Conservation (phyloP, 140 eudicot species). For the Cichorium intybus region DNA sequence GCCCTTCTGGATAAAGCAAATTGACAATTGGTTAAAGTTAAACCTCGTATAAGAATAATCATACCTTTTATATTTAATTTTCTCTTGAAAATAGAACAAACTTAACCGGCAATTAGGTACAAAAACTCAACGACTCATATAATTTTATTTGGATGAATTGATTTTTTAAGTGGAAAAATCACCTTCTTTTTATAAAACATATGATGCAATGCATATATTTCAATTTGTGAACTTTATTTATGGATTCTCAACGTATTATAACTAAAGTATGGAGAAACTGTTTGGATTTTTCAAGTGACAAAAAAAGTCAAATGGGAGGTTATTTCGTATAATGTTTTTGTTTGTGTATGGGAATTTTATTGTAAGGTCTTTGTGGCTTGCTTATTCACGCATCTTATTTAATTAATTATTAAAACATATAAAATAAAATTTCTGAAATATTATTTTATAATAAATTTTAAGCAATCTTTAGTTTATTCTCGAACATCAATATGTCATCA, state of each 20-base stretch:
- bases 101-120: too few relatives aligned
- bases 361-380: neutral
- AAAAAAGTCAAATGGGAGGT: neutral
- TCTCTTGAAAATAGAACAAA: neutral
- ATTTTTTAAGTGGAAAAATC: too few relatives aligned
- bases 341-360: too few relatives aligned
- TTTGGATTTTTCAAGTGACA: neutral
- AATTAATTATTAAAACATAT: too few relatives aligned
- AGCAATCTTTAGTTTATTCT: neutral
- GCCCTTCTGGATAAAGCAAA: conserved; percentile 6
- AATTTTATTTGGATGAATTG: too few relatives aligned
- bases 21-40: conserved; percentile 8
- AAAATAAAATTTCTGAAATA: too few relatives aligned
- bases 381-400: neutral
- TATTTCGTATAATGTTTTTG: too few relatives aligned
- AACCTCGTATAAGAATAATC: neutral
- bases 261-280: neutral
- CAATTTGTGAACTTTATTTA: neutral
- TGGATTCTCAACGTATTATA: neutral
- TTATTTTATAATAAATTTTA: neutral
- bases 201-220: too few relatives aligned
- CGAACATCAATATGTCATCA: neutral
- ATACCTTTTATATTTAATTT: neutral
- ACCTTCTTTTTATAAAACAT: too few relatives aligned
- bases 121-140: too few relatives aligned